These are phyloP conservation scores for Leccinum pachyderme DNA, from an alignment of 1,284 basidiomycete species.

Conservation along the genomic window DNA sequence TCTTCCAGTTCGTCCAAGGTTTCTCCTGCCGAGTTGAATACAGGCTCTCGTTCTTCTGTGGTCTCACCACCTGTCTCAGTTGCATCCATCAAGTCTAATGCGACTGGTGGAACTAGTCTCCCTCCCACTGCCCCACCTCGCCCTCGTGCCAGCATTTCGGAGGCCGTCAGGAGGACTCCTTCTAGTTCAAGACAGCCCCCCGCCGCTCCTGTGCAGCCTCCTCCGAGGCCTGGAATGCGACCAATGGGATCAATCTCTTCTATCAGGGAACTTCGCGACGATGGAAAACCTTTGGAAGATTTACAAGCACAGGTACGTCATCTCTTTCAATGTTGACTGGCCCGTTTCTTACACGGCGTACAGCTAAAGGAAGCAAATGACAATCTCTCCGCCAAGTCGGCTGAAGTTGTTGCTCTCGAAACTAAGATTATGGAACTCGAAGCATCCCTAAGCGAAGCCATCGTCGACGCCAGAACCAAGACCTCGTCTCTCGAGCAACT, in stretches of 20 bases:
- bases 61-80: slow-evolving; percentile 51
- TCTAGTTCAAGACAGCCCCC: slow-evolving; percentile 37
- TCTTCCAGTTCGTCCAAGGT: slow-evolving; percentile 35
- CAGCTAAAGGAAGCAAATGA: slow-evolving; percentile 49
- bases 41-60: slow-evolving; percentile 44
- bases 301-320: slow-evolving; percentile 57
- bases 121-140: slow-evolving; percentile 31
- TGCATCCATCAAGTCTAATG: slow-evolving; percentile 32
- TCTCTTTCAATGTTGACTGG: slow-evolving; percentile 9
- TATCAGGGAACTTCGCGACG: slow-evolving; percentile 64
- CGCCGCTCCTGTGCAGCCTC: slow-evolving; percentile 22
- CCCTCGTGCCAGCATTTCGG: slow-evolving; percentile 55
- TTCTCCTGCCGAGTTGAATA: slow-evolving; percentile 38
- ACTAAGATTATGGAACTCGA: slow-evolving; percentile 49
- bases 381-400: slow-evolving; percentile 43
- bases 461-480: slow-evolving; percentile 49
- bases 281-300: slow-evolving; percentile 53
- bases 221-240: slow-evolving; percentile 37
- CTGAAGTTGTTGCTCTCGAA: slow-evolving; percentile 50
- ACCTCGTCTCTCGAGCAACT: slow-evolving; percentile 43
- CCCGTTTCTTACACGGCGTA: slow-evolving; percentile 9
- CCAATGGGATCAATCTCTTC: slow-evolving; percentile 63
- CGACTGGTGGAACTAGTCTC: slow-evolving; percentile 22
- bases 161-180: slow-evolving; percentile 48
- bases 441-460: slow-evolving; percentile 47